Conservation (phyloP, 352 stramenopile genomes). For the Phytophthora megakarya region DNA sequence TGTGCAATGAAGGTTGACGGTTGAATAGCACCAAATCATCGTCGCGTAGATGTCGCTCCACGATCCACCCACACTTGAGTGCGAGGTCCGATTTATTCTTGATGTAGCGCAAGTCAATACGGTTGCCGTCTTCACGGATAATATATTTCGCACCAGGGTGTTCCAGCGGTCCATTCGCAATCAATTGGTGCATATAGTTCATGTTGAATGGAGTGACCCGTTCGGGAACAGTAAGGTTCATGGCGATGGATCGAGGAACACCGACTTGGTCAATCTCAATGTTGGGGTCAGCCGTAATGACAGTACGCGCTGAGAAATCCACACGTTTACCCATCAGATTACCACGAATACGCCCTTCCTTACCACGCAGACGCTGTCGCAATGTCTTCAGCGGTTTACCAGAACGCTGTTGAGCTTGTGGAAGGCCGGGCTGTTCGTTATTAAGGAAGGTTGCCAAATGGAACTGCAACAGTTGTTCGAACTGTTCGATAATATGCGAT, state of each 20-base stretch:
- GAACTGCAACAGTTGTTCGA: slow-evolving; percentile 88
- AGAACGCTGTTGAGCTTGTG: slow-evolving; percentile 95
- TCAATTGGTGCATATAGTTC: slow-evolving; percentile 94
- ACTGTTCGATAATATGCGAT: slow-evolving; percentile 96
- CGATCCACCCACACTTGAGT: slow-evolving; percentile 97
- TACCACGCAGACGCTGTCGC: slow-evolving; percentile 95
- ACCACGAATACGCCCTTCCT: slow-evolving; percentile 98
- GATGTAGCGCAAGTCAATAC: slow-evolving; percentile 98
- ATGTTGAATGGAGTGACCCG: slow-evolving; percentile 99
- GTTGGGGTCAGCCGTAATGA: slow-evolving; percentile 99
- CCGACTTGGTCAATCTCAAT: slow-evolving; percentile 99
- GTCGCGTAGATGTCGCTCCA: slow-evolving; percentile 98
- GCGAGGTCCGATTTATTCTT: slow-evolving; percentile 96
- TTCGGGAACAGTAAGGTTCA: slow-evolving; percentile 98
- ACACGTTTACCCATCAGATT: slow-evolving; percentile 99
- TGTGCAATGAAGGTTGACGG: slow-evolving; percentile 98
- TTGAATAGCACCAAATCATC: slow-evolving; percentile 99
- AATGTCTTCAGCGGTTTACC: slow-evolving; percentile 99
- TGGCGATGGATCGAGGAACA: slow-evolving; percentile 97
- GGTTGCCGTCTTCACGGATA: slow-evolving; percentile 96
- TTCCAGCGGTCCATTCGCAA: slow-evolving; percentile 95
- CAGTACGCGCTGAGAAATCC: slow-evolving; percentile 98
- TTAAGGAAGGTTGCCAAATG: slow-evolving; percentile 95
- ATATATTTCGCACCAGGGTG: slow-evolving; percentile 99
- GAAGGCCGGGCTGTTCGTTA: slow-evolving; percentile 97